phyloP scores from a whole-genome alignment of 257 asterid species.

The Solanum piurae region DNA sequence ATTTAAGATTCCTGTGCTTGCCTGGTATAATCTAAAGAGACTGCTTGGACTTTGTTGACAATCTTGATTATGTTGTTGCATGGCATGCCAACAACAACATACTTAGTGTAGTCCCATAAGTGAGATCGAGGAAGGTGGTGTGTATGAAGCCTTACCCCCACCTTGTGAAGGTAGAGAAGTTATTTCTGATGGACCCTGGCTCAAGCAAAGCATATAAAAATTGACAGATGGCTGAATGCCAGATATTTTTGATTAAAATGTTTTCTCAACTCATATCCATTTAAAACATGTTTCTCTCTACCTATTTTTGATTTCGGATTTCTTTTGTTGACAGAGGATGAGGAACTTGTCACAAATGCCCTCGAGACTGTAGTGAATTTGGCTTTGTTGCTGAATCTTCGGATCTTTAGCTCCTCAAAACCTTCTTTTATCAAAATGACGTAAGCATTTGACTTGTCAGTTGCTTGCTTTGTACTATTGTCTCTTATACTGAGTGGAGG shows the following conservation, averaged over 20 bases:
- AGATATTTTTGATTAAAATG: not conserved
- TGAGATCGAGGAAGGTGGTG: not conserved
- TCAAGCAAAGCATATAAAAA: not conserved
- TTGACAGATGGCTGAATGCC: not conserved
- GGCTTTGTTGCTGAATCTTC: constrained; percentile 81
- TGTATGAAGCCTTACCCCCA: not conserved
- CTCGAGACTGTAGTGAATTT: constrained; percentile 84
- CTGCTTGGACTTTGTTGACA: not conserved
- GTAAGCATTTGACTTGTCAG: constrained; percentile 23
- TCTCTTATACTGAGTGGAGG: constrained; percentile 3
- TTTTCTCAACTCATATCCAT: not conserved
- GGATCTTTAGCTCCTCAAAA: constrained; percentile 85
- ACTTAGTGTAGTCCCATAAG: not conserved
- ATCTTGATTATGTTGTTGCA: not conserved
- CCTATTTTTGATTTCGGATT: not conserved
- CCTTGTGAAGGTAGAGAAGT: not conserved
- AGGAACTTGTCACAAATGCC: constrained; percentile 88
- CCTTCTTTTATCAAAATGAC: constrained; percentile 82
- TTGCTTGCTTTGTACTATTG: not conserved
- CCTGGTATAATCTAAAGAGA: not conserved
- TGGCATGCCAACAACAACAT: not conserved
- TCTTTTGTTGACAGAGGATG: constrained; percentile 63
- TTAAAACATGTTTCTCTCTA: not conserved
- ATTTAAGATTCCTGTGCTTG: not conserved
- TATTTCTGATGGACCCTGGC: not conserved